A percentile compares a stretch with the other conserved stretches of the same genome.
phyloP scores from a whole-genome alignment of 257 asterid genomes.

The Anisodus tanguticus region DNA sequence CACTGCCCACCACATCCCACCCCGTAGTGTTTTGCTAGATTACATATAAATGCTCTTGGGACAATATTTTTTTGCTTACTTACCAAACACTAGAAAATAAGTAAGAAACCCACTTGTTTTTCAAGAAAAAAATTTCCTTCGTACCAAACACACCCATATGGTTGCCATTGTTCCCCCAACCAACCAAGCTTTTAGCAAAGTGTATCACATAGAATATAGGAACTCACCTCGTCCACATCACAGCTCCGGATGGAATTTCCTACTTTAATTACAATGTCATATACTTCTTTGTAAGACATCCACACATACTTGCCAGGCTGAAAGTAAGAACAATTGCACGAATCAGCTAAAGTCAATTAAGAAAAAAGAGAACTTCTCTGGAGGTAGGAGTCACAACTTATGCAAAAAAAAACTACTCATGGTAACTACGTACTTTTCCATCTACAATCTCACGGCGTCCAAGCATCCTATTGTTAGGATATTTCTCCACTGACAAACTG shows the following conservation, averaged over 20 bases:
- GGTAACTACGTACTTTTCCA: constrained; percentile 69
- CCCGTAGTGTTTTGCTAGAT: no score
- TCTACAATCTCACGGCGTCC: constrained; percentile 72
- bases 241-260: constrained; percentile 85
- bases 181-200: constrained; percentile 10
- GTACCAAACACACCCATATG: no score
- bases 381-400: constrained; percentile 24
- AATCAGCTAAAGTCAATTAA: constrained; percentile 11
- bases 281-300: constrained; percentile 88
- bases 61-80: no score
- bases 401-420: constrained; percentile 32
- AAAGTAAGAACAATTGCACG: constrained; percentile 37
- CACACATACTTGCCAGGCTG: constrained; percentile 84
- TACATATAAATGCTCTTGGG: no score
- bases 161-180: no score
- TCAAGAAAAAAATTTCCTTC: no score
- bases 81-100: no score
- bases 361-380: not conserved
- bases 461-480: constrained; percentile 87
- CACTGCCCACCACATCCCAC: no score
- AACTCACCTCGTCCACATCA: constrained; percentile 77
- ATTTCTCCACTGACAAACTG: constrained; percentile 84
- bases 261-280: constrained; percentile 69
- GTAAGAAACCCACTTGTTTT: no score
- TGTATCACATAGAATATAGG: not conserved